Conservation (phyloP, 2,329 filamentous ascomycete genomes). For the Beauveria bassiana region DNA sequence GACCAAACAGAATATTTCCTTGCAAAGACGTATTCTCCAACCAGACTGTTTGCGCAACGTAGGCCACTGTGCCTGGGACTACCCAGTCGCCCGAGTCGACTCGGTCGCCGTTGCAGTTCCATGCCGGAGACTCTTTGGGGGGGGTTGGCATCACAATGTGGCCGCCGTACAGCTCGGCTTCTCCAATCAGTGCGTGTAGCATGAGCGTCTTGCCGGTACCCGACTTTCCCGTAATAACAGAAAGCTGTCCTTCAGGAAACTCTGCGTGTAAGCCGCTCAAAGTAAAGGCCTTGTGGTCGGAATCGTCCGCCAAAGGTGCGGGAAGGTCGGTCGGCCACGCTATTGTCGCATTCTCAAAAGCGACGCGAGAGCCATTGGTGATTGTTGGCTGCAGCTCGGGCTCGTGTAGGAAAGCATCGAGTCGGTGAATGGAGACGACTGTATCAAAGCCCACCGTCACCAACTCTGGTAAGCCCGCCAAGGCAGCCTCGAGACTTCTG, state of each 20-base stretch:
- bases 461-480: slow-evolving; percentile 67
- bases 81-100: slow-evolving; percentile 60
- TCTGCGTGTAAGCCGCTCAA: slow-evolving; percentile 55
- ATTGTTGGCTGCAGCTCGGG: slow-evolving; percentile 54
- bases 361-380: slow-evolving; percentile 51
- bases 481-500: slow-evolving; percentile 59
- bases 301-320: slow-evolving; percentile 20
- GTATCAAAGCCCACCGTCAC: slow-evolving; percentile 65
- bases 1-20: slow-evolving; percentile 71
- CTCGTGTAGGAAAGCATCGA: slow-evolving; percentile 61
- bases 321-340: slow-evolving; percentile 65
- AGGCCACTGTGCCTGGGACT: slow-evolving; percentile 60
- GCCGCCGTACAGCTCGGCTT: slow-evolving; percentile 61
- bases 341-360: slow-evolving; percentile 60
- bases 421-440: slow-evolving; percentile 60
- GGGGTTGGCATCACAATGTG: slow-evolving; percentile 49
- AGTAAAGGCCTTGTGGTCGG: slow-evolving; percentile 50
- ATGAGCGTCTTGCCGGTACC: slow-evolving; percentile 72
- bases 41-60: slow-evolving; percentile 75
- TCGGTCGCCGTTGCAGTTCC: slow-evolving; percentile 41
- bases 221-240: slow-evolving; percentile 68
- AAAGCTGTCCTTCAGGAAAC: slow-evolving; percentile 64
- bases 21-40: slow-evolving; percentile 74
- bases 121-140: slow-evolving; percentile 31
- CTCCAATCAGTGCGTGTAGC: slow-evolving; percentile 65